These are phyloP conservation scores for Sporisorium graminicola DNA, from an alignment of 1,284 basidiomycete species.

Conservation along the genomic window DNA sequence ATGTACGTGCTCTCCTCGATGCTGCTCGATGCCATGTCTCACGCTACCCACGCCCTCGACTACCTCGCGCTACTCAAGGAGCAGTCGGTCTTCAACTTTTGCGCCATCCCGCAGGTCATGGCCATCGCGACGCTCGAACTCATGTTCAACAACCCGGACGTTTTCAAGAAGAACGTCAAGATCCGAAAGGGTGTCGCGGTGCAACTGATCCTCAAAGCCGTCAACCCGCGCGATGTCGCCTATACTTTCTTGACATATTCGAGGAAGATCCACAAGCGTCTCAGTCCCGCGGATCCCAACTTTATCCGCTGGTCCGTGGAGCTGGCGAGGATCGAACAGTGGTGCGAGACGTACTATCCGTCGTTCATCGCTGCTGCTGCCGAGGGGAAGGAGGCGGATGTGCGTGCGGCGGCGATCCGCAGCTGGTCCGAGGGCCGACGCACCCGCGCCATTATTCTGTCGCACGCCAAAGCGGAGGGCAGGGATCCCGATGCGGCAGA, in stretches of 20 bases:
- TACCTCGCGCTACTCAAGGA: conserved; percentile 89
- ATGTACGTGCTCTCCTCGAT: conserved; percentile 77
- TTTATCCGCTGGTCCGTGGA: conserved; percentile 72
- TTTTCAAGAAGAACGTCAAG: conserved; percentile 92
- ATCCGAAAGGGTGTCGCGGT: conserved; percentile 94
- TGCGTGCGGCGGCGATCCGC: conserved; percentile 44
- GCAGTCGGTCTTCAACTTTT: conserved; percentile 96
- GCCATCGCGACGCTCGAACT: conserved; percentile 91
- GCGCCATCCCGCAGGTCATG: conserved; percentile 95
- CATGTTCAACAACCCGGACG: conserved; percentile 92
- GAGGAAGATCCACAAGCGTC: conserved; percentile 84
- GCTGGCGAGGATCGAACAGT: conserved; percentile 63
- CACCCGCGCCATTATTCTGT: conserved; percentile 21
- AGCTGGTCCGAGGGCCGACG: conserved; percentile 47
- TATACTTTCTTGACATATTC: conserved; percentile 87
- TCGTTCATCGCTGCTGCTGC: conserved; percentile 48
- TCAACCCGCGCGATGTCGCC: conserved; percentile 91
- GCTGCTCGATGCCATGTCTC: conserved; percentile 88
- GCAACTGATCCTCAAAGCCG: conserved; percentile 86
- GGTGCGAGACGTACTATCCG: conserved; percentile 67
- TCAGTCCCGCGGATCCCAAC: conserved; percentile 85
- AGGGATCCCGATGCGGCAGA: conserved; percentile 1
- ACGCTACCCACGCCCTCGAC: conserved; percentile 87
- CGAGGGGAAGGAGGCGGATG: conserved; percentile 39
- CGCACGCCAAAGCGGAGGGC: conserved; percentile 18